These are phyloP conservation scores for Huntiella abstrusa DNA, from an alignment of 2,329 filamentous ascomycete species.

Conservation along the genomic window DNA sequence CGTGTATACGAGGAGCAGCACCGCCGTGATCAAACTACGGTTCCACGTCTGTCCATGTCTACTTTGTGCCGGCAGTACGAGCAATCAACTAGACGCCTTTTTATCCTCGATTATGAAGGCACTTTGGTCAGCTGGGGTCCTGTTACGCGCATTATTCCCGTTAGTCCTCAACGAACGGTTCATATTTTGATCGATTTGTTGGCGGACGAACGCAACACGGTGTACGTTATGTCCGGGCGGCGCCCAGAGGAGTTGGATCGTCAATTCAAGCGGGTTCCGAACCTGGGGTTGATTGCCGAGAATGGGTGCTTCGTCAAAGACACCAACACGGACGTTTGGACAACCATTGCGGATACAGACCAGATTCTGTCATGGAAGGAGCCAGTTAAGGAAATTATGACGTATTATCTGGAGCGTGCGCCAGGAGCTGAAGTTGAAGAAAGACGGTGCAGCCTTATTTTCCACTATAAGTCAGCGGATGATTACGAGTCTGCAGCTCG, in stretches of 20 bases:
- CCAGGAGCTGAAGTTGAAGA: slow-evolving; percentile 79
- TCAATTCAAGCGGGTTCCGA: slow-evolving; percentile 66
- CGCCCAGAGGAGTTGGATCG: slow-evolving; percentile 75
- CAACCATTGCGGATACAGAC: slow-evolving; percentile 52
- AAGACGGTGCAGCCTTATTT: slow-evolving; percentile 63
- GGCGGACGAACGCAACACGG: slow-evolving; percentile 59
- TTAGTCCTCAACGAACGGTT: slow-evolving; percentile 66
- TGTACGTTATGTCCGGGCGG: slow-evolving; percentile 87
- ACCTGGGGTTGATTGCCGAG: slow-evolving; percentile 78
- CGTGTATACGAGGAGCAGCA: slow-evolving; percentile 70
- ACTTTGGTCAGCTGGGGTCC: slow-evolving; percentile 79
- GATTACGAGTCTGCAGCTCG: slow-evolving; percentile 41
- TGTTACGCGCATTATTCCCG: slow-evolving; percentile 65
- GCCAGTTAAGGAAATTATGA: slow-evolving; percentile 62
- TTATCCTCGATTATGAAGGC: slow-evolving; percentile 86
- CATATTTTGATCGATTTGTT: slow-evolving; percentile 68
- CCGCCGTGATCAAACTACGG: slow-evolving; percentile 63
- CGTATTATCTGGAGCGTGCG: slow-evolving; percentile 78
- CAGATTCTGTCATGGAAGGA: slow-evolving; percentile 64
- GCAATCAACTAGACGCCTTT: slow-evolving; percentile 48
- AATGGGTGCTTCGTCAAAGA: slow-evolving; percentile 82
- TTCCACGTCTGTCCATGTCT: slow-evolving; percentile 62
- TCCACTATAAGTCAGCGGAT: slow-evolving; percentile 14
- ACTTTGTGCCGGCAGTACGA: slow-evolving; percentile 48
- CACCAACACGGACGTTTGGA: slow-evolving; percentile 51